Percentiles rank a stretch among this genome's conserved stretches.
Evolutionary conservation across 176 grass and related monocot species (phyloP).

Genomic region (Aechmea fasciata): DNA sequence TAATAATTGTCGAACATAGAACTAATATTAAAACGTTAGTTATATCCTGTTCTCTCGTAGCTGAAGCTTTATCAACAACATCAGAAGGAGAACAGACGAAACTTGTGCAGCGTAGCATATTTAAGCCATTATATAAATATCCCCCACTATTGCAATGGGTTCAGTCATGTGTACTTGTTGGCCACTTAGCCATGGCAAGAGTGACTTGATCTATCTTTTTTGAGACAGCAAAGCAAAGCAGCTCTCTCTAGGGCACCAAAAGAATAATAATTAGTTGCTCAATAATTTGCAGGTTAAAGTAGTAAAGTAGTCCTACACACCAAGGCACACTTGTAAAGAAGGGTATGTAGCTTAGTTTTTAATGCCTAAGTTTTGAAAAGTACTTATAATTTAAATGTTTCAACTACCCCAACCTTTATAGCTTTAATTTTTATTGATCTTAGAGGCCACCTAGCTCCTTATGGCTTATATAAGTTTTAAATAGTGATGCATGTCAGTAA

Average conservation of each 20-base stretch:
- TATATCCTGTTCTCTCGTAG: neutral
- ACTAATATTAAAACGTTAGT: neutral
- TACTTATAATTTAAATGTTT: neutral
- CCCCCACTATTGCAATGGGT: neutral
- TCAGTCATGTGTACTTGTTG: conserved; percentile 1
- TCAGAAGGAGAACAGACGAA: neutral
- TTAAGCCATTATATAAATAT: neutral
- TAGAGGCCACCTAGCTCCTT: neutral
- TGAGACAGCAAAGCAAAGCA: conserved; percentile 1
- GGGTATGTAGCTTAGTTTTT: neutral
- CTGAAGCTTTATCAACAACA: neutral
- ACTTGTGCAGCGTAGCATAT: conserved; percentile 5
- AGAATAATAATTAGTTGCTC: neutral
- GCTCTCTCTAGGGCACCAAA: neutral
- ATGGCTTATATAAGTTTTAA: neutral
- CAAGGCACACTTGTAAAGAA: neutral
- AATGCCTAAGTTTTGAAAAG: neutral
- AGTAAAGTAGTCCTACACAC: neutral
- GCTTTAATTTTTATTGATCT: neutral
- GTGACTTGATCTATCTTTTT: neutral
- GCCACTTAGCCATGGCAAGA: neutral
- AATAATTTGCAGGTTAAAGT: conserved; percentile 1
- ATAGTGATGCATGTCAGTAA: neutral
- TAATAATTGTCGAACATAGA: neutral
- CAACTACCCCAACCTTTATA: neutral